Evolutionary conservation across 768 basidiomycete genomes (phyloP).

Genomic region (Cystoderma amianthinum): DNA sequence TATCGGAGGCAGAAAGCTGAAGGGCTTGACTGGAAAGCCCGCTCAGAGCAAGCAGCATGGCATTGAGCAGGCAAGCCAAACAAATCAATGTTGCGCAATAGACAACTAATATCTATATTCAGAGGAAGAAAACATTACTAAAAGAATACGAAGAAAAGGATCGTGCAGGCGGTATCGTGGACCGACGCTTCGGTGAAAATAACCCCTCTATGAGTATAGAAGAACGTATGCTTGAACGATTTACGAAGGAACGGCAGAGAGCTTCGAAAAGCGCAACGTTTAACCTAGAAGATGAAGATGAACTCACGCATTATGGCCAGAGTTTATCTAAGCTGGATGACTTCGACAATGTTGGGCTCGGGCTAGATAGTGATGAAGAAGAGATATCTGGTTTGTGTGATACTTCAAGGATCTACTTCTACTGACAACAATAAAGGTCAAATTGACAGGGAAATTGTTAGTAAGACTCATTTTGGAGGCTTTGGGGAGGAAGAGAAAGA

Average conservation of each 20-base stretch:
- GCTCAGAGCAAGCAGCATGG: conserved; percentile 88
- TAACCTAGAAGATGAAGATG: conserved; percentile 89
- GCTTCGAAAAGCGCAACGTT: conserved; percentile 71
- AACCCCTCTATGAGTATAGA: conserved; percentile 90
- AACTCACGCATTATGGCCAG: conserved; percentile 88
- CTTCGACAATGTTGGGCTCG: conserved; percentile 67
- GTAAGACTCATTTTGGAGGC: conserved; percentile 77
- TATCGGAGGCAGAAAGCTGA: conserved; percentile 82
- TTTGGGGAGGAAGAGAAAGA: conserved; percentile 63
- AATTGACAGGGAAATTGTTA: conserved; percentile 62
- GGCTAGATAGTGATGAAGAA: conserved; percentile 54
- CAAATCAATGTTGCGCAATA: not conserved
- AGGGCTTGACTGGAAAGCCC: conserved; percentile 77
- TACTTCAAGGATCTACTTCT: not conserved
- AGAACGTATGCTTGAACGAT: conserved; percentile 95
- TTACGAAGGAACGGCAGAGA: conserved; percentile 84
- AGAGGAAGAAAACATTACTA: conserved; percentile 85
- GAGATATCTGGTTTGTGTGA: conserved; percentile 33
- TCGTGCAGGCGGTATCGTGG: conserved; percentile 83
- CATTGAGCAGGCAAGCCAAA: conserved; percentile 75
- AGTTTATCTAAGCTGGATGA: conserved; percentile 81
- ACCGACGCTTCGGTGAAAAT: conserved; percentile 95
- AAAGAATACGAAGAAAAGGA: conserved; percentile 82
- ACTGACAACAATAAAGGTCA: conserved; percentile 39
- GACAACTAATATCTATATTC: conserved; percentile 2